phyloP scores from a whole-genome alignment of 139 green algal species.

The Coelastrella sp. region DNA sequence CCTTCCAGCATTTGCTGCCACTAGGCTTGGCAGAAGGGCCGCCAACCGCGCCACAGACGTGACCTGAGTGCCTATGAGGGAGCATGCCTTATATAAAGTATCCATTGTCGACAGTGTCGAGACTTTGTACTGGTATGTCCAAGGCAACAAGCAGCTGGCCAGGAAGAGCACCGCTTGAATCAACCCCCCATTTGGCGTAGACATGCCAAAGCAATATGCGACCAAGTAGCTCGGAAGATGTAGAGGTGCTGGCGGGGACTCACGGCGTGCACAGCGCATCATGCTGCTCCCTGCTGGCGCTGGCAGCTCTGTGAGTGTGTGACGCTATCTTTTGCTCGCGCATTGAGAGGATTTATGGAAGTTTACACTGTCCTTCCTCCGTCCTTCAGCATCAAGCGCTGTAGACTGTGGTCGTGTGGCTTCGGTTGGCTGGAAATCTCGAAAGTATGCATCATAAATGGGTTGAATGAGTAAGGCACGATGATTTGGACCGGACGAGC shows the following conservation, averaged over 20 bases:
- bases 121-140: not conserved
- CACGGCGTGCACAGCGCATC: no score
- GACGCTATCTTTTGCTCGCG: no score
- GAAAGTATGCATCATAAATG: not conserved
- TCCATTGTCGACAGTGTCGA: slow-evolving; percentile 25
- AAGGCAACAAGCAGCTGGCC: not conserved
- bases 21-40: not conserved
- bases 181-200: no score
- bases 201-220: no score
- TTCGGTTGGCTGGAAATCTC: not conserved
- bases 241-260: no score
- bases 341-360: no score
- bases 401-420: no score
- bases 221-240: no score
- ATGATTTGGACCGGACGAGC: not conserved
- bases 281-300: no score
- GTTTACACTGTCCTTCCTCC: no score
- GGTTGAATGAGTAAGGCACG: not conserved
- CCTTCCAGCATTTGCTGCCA: not conserved
- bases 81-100: slow-evolving; percentile 20
- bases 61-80: slow-evolving; percentile 32
- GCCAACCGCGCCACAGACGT: not conserved
- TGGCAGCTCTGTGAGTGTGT: no score
- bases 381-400: no score
- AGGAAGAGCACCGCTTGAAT: not conserved